phyloP scores from a whole-genome alignment of 345 rosid species.

The Pugionium cornutum region DNA sequence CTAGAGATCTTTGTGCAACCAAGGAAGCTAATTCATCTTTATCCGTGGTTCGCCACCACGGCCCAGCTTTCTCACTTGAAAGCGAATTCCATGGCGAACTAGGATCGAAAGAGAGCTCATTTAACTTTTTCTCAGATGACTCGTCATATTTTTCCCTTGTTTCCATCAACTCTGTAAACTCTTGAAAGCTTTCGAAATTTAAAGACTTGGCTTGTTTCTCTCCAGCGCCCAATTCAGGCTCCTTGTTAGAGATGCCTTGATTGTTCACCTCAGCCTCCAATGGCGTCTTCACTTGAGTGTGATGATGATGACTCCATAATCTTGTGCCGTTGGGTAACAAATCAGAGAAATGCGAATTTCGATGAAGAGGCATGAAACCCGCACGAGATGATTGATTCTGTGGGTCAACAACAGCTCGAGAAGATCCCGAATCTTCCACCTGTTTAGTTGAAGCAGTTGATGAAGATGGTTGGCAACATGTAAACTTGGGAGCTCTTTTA shows the following conservation, averaged over 20 bases:
- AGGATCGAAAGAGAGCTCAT: conserved; percentile 47
- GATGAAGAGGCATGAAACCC: conserved; percentile 61
- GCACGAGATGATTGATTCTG: conserved; percentile 44
- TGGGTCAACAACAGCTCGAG: conserved; percentile 45
- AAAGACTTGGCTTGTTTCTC: conserved; percentile 15
- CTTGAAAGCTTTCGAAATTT: conserved; percentile 42
- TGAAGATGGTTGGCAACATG: conserved; percentile 80
- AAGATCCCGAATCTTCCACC: conserved; percentile 56
- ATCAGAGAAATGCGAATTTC: conserved; percentile 49
- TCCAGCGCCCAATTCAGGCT: conserved; percentile 8
- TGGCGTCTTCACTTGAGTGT: conserved; percentile 37
- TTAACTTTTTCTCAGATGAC: conserved; percentile 41
- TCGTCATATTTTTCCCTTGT: conserved; percentile 27
- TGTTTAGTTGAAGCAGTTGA: conserved; percentile 52
- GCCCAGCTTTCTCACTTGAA: conserved; percentile 56
- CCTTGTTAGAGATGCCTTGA: conserved; percentile 24
- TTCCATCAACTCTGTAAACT: conserved; percentile 46
- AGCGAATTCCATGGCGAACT: conserved; percentile 62
- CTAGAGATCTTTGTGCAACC: conserved; percentile 79
- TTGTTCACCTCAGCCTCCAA: conserved; percentile 53
- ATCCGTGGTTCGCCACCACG: conserved; percentile 88
- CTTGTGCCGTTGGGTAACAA: conserved; percentile 54
- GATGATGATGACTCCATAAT: conserved; percentile 70
- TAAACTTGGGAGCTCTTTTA: conserved; percentile 91
- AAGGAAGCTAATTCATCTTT: conserved; percentile 80